Conservation (phyloP, 495 filamentous ascomycete species). For the Daldinia caldariorum region DNA sequence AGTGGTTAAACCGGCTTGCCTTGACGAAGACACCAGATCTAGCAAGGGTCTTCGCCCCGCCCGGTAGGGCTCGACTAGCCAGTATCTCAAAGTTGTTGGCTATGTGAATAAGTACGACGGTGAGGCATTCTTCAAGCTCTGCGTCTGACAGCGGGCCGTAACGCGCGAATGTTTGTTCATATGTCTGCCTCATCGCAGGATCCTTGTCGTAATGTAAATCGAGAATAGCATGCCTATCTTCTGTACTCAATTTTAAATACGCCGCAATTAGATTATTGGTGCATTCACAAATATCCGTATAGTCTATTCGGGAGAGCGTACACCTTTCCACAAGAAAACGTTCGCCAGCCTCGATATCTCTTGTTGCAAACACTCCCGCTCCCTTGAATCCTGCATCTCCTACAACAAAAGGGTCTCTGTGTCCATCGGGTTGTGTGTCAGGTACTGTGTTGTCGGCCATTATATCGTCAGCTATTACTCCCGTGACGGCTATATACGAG, state of each 20-base stretch:
- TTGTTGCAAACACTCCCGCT: conserved; percentile 21
- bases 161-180: neutral
- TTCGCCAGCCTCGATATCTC: conserved; percentile 27
- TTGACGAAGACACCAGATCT: conserved; percentile 10
- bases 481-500: neutral
- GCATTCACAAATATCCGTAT: neutral
- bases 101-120: neutral
- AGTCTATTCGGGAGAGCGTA: neutral
- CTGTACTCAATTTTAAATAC: neutral
- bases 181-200: neutral
- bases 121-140: neutral
- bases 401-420: neutral
- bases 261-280: neutral
- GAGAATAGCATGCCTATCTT: neutral
- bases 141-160: neutral
- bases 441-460: too few species aligned
- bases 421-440: neutral
- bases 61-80: too few species aligned
- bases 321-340: conserved; percentile 15
- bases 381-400: neutral
- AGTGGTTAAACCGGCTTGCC: conserved; percentile 34
- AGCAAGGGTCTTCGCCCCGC: neutral
- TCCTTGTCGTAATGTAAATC: neutral
- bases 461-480: neutral
- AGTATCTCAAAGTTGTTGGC: conserved; percentile 13